Conservation (phyloP, 1,139 yeast genomes). For the Saccharomycopsis hybrid region DNA sequence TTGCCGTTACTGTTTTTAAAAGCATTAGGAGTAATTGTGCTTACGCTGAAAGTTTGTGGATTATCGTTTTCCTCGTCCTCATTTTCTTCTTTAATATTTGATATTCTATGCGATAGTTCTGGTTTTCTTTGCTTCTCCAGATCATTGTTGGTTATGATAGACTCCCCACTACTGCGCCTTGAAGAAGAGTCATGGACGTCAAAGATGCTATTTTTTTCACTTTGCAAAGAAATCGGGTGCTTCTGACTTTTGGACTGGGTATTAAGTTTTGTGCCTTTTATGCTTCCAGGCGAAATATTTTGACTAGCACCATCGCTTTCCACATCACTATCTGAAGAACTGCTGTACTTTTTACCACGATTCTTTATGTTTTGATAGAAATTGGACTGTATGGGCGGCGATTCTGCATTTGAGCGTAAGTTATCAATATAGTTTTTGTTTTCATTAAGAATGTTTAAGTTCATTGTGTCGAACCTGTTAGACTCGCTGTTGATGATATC, state of each 20-base stretch:
- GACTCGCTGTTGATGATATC: background rate
- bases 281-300: background rate
- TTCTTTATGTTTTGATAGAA: conserved; percentile 11
- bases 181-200: background rate
- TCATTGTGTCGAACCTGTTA: conserved; percentile 8
- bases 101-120: conserved; percentile 9
- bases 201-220: background rate
- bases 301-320: conserved; percentile 1
- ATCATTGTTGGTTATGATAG: background rate
- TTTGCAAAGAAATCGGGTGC: background rate
- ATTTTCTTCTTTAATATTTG: conserved; percentile 17
- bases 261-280: background rate
- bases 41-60: background rate
- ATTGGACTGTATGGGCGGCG: conserved; percentile 20
- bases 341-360: conserved; percentile 4
- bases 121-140: conserved; percentile 3
- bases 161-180: conserved; percentile 6
- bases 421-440: conserved; percentile 9
- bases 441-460: conserved; percentile 10
- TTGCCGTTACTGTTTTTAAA: background rate
- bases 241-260: background rate
- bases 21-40: background rate
- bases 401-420: conserved; percentile 13
- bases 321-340: conserved; percentile 2
- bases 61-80: conserved; percentile 8